Percentiles rank a stretch among this genome's conserved stretches.
Conservation (phyloP, 257 asterid genomes). For the Ligustrum vulgare region DNA sequence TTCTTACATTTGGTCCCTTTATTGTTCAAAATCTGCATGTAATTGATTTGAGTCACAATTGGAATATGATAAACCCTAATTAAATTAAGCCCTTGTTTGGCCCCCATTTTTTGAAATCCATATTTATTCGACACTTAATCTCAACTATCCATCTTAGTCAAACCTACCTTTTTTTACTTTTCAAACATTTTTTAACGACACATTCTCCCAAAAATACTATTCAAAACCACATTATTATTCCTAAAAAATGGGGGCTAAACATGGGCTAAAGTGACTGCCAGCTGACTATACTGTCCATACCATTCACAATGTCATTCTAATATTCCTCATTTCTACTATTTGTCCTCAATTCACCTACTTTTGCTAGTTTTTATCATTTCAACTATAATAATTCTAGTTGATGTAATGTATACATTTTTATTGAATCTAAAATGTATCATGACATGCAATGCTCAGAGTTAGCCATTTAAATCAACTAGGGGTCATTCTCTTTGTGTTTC, state of each 20-base stretch:
- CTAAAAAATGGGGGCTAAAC: no score
- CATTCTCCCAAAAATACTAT: no score
- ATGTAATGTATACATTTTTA: background rate
- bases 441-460: background rate
- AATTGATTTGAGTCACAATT: background rate
- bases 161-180: no score
- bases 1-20: background rate
- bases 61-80: conserved; percentile 6
- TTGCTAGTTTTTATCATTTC: background rate
- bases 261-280: background rate
- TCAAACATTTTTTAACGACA: no score
- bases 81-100: no score
- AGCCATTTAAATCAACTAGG: background rate
- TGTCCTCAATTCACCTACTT: background rate
- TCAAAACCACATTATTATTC: no score
- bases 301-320: background rate
- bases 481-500: no score
- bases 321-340: background rate
- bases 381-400: background rate
- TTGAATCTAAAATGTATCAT: background rate
- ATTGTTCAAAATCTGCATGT: background rate
- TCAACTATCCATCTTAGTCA: no score
- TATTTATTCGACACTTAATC: no score
- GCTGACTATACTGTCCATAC: conserved; percentile 6
- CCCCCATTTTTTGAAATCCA: no score